Evolutionary conservation across 2,329 filamentous ascomycete genomes (phyloP), one percentile per base, ranked within the genome.

Genomic region (Ophiostoma perfectum): DNA sequence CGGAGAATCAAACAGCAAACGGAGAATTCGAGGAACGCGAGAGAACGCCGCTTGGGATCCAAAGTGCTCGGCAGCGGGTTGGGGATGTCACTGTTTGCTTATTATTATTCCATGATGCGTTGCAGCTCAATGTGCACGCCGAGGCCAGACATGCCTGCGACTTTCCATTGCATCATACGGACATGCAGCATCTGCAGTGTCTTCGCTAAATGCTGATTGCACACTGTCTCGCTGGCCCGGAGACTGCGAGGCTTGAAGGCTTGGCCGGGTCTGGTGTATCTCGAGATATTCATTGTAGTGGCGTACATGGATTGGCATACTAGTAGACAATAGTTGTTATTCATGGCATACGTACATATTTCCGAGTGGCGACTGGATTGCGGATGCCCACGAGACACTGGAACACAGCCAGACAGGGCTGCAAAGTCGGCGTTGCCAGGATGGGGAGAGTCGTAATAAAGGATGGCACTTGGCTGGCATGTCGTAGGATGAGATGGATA

Each of bases 321-420:
- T 1, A 27, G 1, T 27, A 2, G 27, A 27, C 27, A 27, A 27
- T 27, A 2, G 27, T 27, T 27, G 27, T 27, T 27, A 27, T 27
- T 27, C 27, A 27, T 27, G 27, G 27, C 27, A 27, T 52, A 8
- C 18, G 47, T 52, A 52, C 4, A 55, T 36, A n/a, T 55, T 8
- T 18, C n/a, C n/a, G n/a, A n/a, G n/a, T n/a, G n/a, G n/a, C 58
- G 58, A 41, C 36, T 62, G 58, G 58, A 62, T 41, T 62, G 58
- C 58, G 58, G 58, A 62, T 62, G 58, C 58, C 58, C 58, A 62
- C 58, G 58, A 62, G 58, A 41, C 58, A 62, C 12, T 38, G 58
- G 27, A 41, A 62, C 58, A 62, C 58, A 14, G 55, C 36, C 8
- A 9, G 18, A 18, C 47, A 52, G 16, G n/a, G 27, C 27, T 27